Evolutionary conservation across 495 filamentous ascomycete genomes (phyloP), one percentile per base, ranked within the genome.

Genomic region (Polyplosphaeria fusca): DNA sequence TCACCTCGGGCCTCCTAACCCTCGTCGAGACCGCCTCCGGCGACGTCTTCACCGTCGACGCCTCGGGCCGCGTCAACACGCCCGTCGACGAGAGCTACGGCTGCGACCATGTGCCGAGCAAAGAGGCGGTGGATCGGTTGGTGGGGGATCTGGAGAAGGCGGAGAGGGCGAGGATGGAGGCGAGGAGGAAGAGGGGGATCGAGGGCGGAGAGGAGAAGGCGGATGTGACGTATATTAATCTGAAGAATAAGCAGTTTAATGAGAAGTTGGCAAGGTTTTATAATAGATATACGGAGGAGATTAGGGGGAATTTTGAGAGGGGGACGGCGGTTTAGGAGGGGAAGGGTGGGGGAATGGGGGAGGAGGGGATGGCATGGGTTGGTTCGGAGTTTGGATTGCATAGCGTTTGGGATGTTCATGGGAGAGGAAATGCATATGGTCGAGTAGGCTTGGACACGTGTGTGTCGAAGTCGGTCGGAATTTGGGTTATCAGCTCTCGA

Each of bases 151-250:
- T 96, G 65, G 82, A 81, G 64, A 94, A 91, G 77, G 90, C 89
- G 3, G 93, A 97, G 74, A 91, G 95, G 61, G 75, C 80, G 25
- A 75, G 89, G 30, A 70, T 96, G 72, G 88, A 87, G 79, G 91
- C 93, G 76, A 81, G 88, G 61, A 84, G 80, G 68, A 88, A 91
- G 55, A 79, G 89, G 52, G 72, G 74, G 20, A 82, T 79, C 71
- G 83, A 80, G 13, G 81, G 88, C 60, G 87, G 88, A 20, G 83
- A 79, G 44, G 82, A 85, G 42, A 89, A 91, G 28, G 82, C 80
- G 23, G 93, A 98, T 69, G 88, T 97, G 55, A 97, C 94, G 9
- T 97, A 94, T 73, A 98, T 98, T 79, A 98, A 98, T 72, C 90
- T 96, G 72, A 96, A 97, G 63, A 68, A 68, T 57, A 71, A 61